Conservation (phyloP, 495 filamentous ascomycete species). For the Lichenothelia convexa region DNA sequence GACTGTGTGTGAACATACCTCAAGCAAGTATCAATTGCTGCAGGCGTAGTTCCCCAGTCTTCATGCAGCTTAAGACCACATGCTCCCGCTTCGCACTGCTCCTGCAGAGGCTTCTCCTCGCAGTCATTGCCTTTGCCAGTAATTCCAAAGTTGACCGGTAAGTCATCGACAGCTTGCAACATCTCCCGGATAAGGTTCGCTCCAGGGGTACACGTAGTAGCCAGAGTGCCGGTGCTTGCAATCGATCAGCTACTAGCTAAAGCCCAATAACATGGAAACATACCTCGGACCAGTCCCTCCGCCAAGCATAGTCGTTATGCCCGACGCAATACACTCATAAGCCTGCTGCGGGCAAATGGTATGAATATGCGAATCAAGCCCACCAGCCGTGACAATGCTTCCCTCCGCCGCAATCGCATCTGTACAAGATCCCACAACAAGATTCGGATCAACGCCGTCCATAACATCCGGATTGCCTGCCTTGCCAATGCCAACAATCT, state of each 20-base stretch:
- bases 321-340: constrained; percentile 67
- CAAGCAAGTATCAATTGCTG: constrained; percentile 83
- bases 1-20: no score
- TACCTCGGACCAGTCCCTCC: constrained; percentile 82
- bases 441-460: constrained; percentile 60
- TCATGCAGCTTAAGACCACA: constrained; percentile 92
- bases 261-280: constrained; percentile 5
- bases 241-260: constrained; percentile 5
- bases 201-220: constrained; percentile 89
- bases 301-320: constrained; percentile 82
- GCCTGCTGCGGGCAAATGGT: constrained; percentile 95
- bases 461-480: constrained; percentile 95
- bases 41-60: constrained; percentile 89
- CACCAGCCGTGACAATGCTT: constrained; percentile 85
- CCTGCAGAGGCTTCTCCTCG: constrained; percentile 46
- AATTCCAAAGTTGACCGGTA: constrained; percentile 88
- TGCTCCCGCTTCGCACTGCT: constrained; percentile 70
- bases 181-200: constrained; percentile 73
- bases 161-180: constrained; percentile 70
- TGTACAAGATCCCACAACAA: constrained; percentile 79
- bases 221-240: constrained; percentile 73
- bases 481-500: constrained; percentile 86
- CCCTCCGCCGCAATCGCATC: constrained; percentile 93
- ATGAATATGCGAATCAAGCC: constrained; percentile 85
- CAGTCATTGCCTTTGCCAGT: constrained; percentile 95